These are phyloP conservation scores for Pseudogymnoascus sp. DNA, from an alignment of 2,329 filamentous ascomycete genomes.

Conservation along the genomic window DNA sequence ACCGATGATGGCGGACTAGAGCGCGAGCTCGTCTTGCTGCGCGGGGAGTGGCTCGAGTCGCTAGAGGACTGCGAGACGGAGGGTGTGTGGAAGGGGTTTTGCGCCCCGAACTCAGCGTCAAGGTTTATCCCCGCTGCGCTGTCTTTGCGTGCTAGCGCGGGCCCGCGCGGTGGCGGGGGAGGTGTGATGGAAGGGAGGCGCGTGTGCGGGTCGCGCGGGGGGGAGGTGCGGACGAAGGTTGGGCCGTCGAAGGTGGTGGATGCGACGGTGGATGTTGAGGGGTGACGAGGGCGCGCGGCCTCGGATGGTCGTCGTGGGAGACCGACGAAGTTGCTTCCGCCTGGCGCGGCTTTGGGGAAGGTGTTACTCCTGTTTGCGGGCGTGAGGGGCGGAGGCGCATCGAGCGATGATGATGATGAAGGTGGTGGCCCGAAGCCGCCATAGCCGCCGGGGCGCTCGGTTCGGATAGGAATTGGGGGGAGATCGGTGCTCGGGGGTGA, in stretches of 20 bases:
- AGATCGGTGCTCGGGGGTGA: not conserved
- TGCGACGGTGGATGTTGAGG: not conserved
- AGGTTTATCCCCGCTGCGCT: slow-evolving; percentile 38
- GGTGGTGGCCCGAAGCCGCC: slow-evolving; percentile 47
- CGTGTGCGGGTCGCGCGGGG: not conserved
- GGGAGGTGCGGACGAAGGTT: not conserved
- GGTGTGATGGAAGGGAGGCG: not conserved
- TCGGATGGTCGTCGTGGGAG: not conserved
- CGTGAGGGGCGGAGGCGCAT: not conserved
- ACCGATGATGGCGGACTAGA: slow-evolving; percentile 47
- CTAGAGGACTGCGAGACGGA: slow-evolving; percentile 59
- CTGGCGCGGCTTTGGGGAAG: not conserved
- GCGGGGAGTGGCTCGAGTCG: slow-evolving; percentile 52
- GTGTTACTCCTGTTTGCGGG: not conserved
- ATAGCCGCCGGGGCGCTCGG: slow-evolving; percentile 43
- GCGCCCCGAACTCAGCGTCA: slow-evolving; percentile 50
- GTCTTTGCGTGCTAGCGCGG: slow-evolving; percentile 1
- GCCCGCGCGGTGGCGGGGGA: slow-evolving; percentile 15
- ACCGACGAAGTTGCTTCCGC: not conserved
- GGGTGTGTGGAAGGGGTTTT: slow-evolving; percentile 57
- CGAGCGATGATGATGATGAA: slow-evolving; percentile 8
- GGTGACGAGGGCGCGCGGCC: not conserved
- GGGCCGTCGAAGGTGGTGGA: not conserved
- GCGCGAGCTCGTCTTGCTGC: slow-evolving; percentile 52
- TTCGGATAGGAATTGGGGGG: not conserved